Conservation (phyloP, 306 rosid genomes). For the Datisca glomerata region DNA sequence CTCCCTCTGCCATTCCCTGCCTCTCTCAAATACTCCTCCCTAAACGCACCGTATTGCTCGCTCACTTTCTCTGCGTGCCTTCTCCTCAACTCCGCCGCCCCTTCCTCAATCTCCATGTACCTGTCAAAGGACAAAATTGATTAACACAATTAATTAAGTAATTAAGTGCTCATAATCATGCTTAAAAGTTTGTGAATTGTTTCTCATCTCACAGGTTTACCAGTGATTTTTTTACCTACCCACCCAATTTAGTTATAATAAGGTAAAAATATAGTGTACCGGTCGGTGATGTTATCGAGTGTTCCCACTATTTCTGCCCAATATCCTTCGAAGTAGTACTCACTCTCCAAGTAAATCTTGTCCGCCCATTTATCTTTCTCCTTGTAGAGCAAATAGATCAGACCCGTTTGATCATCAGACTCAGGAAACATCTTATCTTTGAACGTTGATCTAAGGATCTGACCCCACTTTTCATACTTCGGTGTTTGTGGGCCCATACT, state of each 20-base stretch:
- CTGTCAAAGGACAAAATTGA: too few relatives aligned
- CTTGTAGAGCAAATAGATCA: constrained; percentile 54
- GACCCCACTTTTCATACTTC: constrained; percentile 57
- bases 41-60: constrained; percentile 34
- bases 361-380: constrained; percentile 53
- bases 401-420: constrained; percentile 89
- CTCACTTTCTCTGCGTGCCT: constrained; percentile 69
- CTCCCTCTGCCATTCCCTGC: constrained; percentile 36
- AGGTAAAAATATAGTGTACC: too few relatives aligned
- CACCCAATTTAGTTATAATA: too few relatives aligned
- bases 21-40: constrained; percentile 37
- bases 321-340: constrained; percentile 65
- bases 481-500: constrained; percentile 81
- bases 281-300: constrained; percentile 19
- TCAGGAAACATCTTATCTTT: constrained; percentile 68
- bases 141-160: too few relatives aligned
- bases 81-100: constrained; percentile 33
- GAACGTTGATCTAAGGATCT: constrained; percentile 32
- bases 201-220: too few relatives aligned
- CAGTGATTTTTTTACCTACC: too few relatives aligned
- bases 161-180: too few relatives aligned
- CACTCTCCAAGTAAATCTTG: constrained; percentile 53
- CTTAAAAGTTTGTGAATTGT: too few relatives aligned
- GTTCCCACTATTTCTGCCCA: constrained; percentile 55
- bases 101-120: constrained; percentile 32